Conservation (phyloP, 306 rosid species). For the Senna siamea region DNA sequence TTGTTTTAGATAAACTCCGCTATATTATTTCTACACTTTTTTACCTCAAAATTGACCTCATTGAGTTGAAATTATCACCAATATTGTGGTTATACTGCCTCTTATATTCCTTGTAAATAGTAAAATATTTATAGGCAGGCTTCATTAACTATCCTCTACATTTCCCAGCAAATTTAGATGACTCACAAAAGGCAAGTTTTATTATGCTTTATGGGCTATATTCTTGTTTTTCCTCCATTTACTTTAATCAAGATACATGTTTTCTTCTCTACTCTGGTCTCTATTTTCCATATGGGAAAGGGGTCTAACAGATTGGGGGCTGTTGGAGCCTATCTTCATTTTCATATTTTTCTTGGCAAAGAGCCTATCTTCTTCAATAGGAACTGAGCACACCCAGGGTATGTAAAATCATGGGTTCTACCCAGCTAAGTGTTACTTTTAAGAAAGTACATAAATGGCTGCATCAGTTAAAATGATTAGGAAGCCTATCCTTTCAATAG, state of each 20-base stretch:
- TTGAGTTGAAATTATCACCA: neutral
- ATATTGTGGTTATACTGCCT: conserved; percentile 2
- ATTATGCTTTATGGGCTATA: neutral
- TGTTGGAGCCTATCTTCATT: neutral
- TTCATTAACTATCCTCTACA: conserved; percentile 7
- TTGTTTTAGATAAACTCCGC: conserved; percentile 16
- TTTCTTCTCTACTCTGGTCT: neutral
- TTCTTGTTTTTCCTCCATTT: conserved; percentile 20
- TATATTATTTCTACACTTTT: conserved; percentile 2
- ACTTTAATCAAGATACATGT: conserved; percentile 20
- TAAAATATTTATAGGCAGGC: conserved; percentile 13
- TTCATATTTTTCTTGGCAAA: too few relatives aligned
- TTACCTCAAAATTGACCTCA: neutral
- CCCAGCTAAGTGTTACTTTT: neutral
- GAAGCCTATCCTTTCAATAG: neutral
- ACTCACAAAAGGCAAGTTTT: conserved; percentile 12
- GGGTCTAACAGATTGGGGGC: neutral
- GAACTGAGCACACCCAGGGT: neutral
- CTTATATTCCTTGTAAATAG: neutral
- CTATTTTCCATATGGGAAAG: neutral
- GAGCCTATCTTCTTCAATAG: neutral
- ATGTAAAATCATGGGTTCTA: neutral
- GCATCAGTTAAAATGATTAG: neutral
- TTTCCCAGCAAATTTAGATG: conserved; percentile 22
- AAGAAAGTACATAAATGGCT: neutral